A percentile compares a stretch with the other conserved stretches of the same genome.
phyloP scores from a whole-genome alignment of 1,139 yeast species.

The Hyphopichia buzzinii region DNA sequence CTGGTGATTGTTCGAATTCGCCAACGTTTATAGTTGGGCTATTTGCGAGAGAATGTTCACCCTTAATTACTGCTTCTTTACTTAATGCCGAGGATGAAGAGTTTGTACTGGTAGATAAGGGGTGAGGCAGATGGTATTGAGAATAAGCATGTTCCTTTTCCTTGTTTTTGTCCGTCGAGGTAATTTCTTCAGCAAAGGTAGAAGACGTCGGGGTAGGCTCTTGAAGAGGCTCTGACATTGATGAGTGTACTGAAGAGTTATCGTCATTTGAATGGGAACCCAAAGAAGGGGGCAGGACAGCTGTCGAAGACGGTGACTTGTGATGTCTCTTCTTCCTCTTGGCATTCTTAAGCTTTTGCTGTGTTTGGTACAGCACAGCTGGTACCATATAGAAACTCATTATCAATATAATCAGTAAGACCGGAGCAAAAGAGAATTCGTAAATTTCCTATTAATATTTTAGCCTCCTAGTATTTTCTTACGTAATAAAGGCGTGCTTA shows the following conservation, averaged over 20 bases:
- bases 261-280: neutral
- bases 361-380: conserved; percentile 31
- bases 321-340: conserved; percentile 12
- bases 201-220: neutral
- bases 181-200: neutral
- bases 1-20: neutral
- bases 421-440: too few species aligned
- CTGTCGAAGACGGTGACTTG: neutral
- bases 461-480: too few species aligned
- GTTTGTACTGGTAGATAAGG: neutral
- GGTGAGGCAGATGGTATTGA: neutral
- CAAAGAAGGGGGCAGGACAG: neutral
- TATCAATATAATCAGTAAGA: conserved; percentile 3
- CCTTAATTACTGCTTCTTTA: neutral
- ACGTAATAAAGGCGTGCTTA: too few species aligned
- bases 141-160: neutral
- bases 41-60: neutral
- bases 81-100: neutral
- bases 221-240: neutral
- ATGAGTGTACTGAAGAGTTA: neutral
- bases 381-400: conserved; percentile 35
- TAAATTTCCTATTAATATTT: too few species aligned
- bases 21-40: neutral
- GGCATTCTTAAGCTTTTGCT: conserved; percentile 24
- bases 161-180: neutral